These are phyloP conservation scores for Corymbia calophylla DNA, from an alignment of 441 rosid genomes.

Conservation along the genomic window DNA sequence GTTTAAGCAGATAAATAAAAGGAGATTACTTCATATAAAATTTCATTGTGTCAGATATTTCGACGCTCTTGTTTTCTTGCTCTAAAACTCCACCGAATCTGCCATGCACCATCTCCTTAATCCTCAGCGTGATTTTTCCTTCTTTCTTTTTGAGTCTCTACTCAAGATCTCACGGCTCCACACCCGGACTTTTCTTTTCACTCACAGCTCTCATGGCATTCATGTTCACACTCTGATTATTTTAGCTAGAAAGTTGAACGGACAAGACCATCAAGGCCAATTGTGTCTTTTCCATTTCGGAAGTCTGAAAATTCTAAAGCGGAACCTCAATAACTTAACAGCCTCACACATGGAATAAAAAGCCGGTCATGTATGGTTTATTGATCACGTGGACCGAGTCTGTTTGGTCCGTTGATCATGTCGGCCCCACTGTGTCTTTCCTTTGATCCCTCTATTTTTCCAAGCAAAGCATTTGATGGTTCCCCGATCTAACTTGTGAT, in stretches of 20 bases:
- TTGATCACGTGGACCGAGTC: fast-evolving
- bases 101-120: fast-evolving
- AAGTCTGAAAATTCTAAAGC: fast-evolving
- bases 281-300: fast-evolving
- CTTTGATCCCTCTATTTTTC: fast-evolving
- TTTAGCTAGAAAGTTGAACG: neutral
- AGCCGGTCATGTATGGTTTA: fast-evolving
- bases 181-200: fast-evolving
- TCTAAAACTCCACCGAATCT: fast-evolving
- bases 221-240: fast-evolving
- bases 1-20: fast-evolving
- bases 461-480: neutral
- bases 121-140: neutral
- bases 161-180: too few species aligned
- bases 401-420: fast-evolving
- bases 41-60: fast-evolving
- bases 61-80: neutral
- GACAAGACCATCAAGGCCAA: neutral
- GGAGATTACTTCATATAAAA: too few species aligned
- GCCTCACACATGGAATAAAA: fast-evolving
- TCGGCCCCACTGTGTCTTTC: neutral
- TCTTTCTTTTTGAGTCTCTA: too few species aligned
- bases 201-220: neutral
- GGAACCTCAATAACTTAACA: fast-evolving
- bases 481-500: neutral